Evolutionary conservation across 805 yeast genomes (phyloP).

Genomic region (Yueomyces sp.): DNA sequence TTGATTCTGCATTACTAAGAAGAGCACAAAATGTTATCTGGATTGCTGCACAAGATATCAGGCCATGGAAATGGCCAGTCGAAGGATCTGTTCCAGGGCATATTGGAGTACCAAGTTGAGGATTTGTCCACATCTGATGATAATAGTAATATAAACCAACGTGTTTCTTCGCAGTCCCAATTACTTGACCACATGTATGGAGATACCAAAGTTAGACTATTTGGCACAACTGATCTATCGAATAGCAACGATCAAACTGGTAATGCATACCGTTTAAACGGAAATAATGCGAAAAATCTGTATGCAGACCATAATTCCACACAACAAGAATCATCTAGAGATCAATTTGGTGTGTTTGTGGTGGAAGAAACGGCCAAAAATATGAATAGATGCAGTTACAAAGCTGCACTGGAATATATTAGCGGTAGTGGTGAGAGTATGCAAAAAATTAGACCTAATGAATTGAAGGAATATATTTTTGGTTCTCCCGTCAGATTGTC

Average conservation of each 20-base stretch:
- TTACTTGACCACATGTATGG: constrained; percentile 18
- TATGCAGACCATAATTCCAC: not conserved
- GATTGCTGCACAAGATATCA: too few relatives aligned
- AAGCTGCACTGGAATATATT: constrained; percentile 22
- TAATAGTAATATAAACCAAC: not conserved
- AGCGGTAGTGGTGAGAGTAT: constrained; percentile 11
- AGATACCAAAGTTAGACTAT: constrained; percentile 16
- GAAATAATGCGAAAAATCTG: not conserved
- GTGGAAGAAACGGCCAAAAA: constrained; percentile 28
- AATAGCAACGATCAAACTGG: not conserved
- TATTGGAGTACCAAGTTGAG: too few relatives aligned
- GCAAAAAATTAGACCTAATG: constrained; percentile 19
- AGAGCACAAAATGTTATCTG: too few relatives aligned
- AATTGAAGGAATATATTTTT: constrained; percentile 27
- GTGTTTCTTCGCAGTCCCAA: not conserved
- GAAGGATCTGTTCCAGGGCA: too few relatives aligned
- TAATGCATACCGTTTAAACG: not conserved
- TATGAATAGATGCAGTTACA: constrained; percentile 24
- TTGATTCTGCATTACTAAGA: too few relatives aligned
- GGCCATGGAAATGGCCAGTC: too few relatives aligned
- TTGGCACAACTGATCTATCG: constrained; percentile 11
- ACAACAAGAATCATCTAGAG: not conserved
- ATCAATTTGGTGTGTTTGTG: constrained; percentile 21
- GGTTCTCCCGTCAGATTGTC: constrained; percentile 27
- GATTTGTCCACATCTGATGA: too few relatives aligned